Base-by-base conservation (phyloP, 1,139 yeast species). In the Candida anutae region DNA sequence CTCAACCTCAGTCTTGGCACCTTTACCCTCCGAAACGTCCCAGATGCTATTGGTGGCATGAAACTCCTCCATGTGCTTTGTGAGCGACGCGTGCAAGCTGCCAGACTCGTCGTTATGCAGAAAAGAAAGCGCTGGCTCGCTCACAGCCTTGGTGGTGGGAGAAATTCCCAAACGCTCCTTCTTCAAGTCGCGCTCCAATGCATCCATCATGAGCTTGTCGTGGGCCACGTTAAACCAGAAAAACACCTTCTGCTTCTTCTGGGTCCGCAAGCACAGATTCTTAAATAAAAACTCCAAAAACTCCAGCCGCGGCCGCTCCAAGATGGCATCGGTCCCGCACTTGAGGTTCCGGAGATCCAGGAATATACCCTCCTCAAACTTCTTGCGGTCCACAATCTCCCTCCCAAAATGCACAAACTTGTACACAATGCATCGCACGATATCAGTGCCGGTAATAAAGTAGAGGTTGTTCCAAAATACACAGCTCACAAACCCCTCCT, bases 181-280 rank as follows among this genome's bases (percentile, higher is more conserved):
- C 52, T 87, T 87, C 48, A 88, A 58, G 48, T 90, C 98, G 43
- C 98, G 65, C 53, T 88, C 97, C 31, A 90, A 59, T 1, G 97
- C 97, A 54, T 90, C 98, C 3, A 90, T 77, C 70, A 90, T 88
- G 28, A 90, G 59, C 46, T 83, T 78, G 50, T 90, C 96, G 55
- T 90, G 97, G 24, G 93, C 90, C 5, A 90, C 97, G 47, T 88
- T 81, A 52, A 83, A 88, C 98, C 98, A 90, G 52, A 80, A 87
- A 50, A 90, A 90, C 22, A 90, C 97, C 51, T 90, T 90, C 51
- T 90, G 98, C 50, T 90, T 90, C 65, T 90, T 90, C 48, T 90
- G 97, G 1, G 98, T 90, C 42, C 95, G 69, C 15, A 90, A 66
- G 51, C 98, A 88, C 38, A 80, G 76, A 49, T 90, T 85, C 45